Base-by-base conservation (phyloP, 495 filamentous ascomycete species). In the Penicillium coffeae region DNA sequence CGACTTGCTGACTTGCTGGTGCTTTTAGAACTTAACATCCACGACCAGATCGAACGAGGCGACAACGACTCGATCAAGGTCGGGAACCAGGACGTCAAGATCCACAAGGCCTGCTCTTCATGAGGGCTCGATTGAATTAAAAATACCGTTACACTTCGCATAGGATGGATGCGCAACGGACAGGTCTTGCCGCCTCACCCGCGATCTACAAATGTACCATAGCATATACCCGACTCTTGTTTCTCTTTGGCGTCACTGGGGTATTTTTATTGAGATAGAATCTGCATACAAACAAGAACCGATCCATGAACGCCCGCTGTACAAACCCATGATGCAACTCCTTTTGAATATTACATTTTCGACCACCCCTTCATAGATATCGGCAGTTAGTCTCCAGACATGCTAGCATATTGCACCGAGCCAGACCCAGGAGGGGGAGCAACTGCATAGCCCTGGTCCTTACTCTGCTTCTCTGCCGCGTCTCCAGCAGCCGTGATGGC, bases 61-160 rank as follows among this genome's bases (percentile, higher is more conserved):
- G 88, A 96, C 71, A 98, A 98, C 58, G 88, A 94, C 45, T 86
- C 83, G 6, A 80, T 94, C 56, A 90, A 89, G 66, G 59, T 81
- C 46, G 73, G 65, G 1, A 67, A 59, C 20, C 62, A 70, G 59
- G 50, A 64, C 13, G 68, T 74, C 30, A 76, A 74, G 63, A 56
- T 76, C 38, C 68, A 74, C 44, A 72, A 74, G 60, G 54, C 73
- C 15, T 73, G 71, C 49, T 73, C 71, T 4, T 66, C 66, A 44
- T 71, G 52, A 60, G 50, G 22, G 19, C 7, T 21, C 38, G 38
- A 19, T 6, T 8, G n/a, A 16, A 19, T 16, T 16, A 4, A 4
- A 10, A 5, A 10, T 4, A 30, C 25, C 14, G 3, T 14, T 22
- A 30, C 13, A 14, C 14, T 16, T 30, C 12, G 32, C 43, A 35